Conservation (phyloP, 176 grass and related monocot species). For the Bolboschoenus planiculmis region DNA sequence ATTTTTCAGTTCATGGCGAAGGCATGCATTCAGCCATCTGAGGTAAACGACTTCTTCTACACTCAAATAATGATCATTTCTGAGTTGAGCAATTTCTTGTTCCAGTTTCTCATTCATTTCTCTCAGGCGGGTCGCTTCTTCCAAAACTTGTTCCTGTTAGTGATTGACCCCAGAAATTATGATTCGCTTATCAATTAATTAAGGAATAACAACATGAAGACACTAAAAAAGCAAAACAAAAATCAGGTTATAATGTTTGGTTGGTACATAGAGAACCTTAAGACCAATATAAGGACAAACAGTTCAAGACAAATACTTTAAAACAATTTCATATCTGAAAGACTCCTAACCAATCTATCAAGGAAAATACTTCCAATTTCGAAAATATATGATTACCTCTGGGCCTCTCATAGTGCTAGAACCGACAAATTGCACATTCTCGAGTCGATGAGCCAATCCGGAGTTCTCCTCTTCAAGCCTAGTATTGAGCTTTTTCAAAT, state of each 20-base stretch:
- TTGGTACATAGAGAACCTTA: not conserved
- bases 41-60: constrained; percentile 90
- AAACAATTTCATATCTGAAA: not conserved
- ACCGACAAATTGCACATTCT: constrained; percentile 31
- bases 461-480: constrained; percentile 52
- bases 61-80: constrained; percentile 41
- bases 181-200: not conserved
- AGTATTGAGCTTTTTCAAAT: constrained; percentile 46
- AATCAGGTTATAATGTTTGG: not conserved
- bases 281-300: not conserved
- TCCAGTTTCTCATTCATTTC: constrained; percentile 49
- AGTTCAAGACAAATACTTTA: not conserved
- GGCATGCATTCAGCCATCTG: constrained; percentile 83
- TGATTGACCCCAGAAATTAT: not conserved
- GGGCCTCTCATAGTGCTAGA: constrained; percentile 17
- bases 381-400: constrained; percentile 37
- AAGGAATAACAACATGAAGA: not conserved
- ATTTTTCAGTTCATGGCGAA: constrained; percentile 59
- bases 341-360: not conserved
- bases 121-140: constrained; percentile 33
- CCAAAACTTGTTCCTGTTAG: constrained; percentile 33
- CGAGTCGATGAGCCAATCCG: constrained; percentile 45
- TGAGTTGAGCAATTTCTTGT: constrained; percentile 62
- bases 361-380: not conserved
- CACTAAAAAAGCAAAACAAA: not conserved